Evolutionary conservation across 176 grass and related monocot species (phyloP).

Genomic region (Olyra latifolia): DNA sequence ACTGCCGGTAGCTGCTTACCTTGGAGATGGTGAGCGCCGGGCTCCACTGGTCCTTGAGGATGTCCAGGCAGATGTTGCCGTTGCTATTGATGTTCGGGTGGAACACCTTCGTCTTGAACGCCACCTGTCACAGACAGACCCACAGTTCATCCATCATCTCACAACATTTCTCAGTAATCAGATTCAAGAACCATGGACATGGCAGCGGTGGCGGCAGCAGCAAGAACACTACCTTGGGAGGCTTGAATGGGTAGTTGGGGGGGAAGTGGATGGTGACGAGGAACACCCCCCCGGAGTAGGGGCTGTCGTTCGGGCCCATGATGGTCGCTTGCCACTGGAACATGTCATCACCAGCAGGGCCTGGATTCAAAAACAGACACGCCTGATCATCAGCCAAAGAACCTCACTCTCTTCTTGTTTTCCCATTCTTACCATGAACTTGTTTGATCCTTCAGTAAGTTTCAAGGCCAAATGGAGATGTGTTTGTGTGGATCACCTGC

Average conservation of each 20-base stretch:
- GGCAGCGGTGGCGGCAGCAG: no score
- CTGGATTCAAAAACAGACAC: constrained; percentile 18
- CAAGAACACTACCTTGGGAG: constrained; percentile 67
- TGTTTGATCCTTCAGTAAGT: not conserved
- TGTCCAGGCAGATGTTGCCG: constrained; percentile 88
- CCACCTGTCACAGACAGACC: constrained; percentile 37
- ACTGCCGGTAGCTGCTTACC: constrained; percentile 1
- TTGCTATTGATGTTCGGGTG: constrained; percentile 92
- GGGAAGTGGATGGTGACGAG: constrained; percentile 72
- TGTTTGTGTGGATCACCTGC: constrained; percentile 43
- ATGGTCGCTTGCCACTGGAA: constrained; percentile 94
- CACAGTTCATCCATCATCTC: not conserved
- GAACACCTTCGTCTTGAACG: constrained; percentile 85
- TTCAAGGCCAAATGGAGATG: not conserved
- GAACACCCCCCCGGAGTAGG: constrained; percentile 62
- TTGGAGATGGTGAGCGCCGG: constrained; percentile 77
- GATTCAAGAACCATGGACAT: not conserved
- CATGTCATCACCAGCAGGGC: constrained; percentile 80
- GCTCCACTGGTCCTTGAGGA: constrained; percentile 90
- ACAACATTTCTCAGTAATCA: no score
- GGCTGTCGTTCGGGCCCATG: constrained; percentile 65
- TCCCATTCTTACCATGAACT: no score
- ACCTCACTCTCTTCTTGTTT: not conserved
- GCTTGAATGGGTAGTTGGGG: constrained; percentile 80
- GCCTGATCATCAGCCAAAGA: not conserved